phyloP scores from a whole-genome alignment of 148 eudicot species.

The Nepenthes mirabilis region DNA sequence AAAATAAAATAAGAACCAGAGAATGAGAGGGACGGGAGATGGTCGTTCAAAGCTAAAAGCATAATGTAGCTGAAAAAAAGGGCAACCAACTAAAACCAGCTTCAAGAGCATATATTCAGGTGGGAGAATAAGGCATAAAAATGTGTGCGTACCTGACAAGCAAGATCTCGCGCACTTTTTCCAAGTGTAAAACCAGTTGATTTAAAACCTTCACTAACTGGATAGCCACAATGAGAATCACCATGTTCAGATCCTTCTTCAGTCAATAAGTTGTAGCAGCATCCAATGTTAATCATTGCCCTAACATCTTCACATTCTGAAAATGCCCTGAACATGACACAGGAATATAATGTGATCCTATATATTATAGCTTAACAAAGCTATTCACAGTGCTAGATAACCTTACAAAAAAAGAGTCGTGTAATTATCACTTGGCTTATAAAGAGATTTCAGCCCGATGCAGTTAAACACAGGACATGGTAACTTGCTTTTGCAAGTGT shows the following conservation, averaged over 20 bases:
- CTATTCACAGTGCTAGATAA: not conserved
- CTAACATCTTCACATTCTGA: constrained; percentile 59
- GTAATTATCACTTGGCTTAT: not conserved
- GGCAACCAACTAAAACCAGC: too few relatives aligned
- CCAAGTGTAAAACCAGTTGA: constrained; percentile 42
- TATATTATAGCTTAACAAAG: not conserved
- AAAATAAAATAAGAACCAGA: too few relatives aligned
- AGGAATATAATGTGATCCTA: not conserved
- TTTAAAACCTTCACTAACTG: constrained; percentile 59
- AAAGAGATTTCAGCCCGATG: too few relatives aligned
- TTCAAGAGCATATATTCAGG: not conserved
- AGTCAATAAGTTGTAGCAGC: constrained; percentile 94
- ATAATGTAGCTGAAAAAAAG: too few relatives aligned
- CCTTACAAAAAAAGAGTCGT: not conserved
- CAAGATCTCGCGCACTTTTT: constrained; percentile 82
- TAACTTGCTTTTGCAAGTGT: too few relatives aligned
- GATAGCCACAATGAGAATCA: constrained; percentile 49
- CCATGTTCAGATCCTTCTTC: constrained; percentile 35
- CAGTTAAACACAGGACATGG: too few relatives aligned
- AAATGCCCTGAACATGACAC: constrained; percentile 41
- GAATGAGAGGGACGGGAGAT: too few relatives aligned
- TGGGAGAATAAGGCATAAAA: not conserved
- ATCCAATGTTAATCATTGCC: constrained; percentile 80
- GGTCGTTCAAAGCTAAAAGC: too few relatives aligned
- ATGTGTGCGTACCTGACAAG: constrained; percentile 62